phyloP scores from a whole-genome alignment of 495 filamentous ascomycete genomes.

The Hypoxylon crocopeplum region DNA sequence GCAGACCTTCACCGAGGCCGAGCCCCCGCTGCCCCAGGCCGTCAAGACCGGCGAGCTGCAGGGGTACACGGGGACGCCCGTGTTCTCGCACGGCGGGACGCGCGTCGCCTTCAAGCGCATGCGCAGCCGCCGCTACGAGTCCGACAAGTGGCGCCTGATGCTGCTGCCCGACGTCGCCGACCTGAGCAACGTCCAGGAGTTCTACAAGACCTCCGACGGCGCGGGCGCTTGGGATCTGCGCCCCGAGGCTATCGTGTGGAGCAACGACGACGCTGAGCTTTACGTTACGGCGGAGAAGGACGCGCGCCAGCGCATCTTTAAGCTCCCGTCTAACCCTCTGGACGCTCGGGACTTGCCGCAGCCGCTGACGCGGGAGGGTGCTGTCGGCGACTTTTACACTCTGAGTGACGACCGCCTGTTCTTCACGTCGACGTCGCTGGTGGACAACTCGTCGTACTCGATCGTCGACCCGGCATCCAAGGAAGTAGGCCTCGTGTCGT shows the following conservation, averaged over 20 bases:
- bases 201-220: constrained; percentile 67
- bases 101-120: constrained; percentile 82
- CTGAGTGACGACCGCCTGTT: constrained; percentile 64
- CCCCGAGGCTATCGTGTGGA: constrained; percentile 70
- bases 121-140: constrained; percentile 84
- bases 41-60: constrained; percentile 59
- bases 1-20: constrained; percentile 59
- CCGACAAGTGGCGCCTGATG: constrained; percentile 82
- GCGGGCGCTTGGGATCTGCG: constrained; percentile 71
- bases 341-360: constrained; percentile 61
- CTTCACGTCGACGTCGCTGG: constrained; percentile 67
- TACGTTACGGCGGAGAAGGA: constrained; percentile 72
- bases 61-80: constrained; percentile 78
- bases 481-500: constrained; percentile 61
- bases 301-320: constrained; percentile 69
- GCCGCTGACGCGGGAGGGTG: constrained; percentile 65
- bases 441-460: constrained; percentile 73
- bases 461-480: constrained; percentile 61
- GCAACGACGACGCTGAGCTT: constrained; percentile 67
- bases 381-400: constrained; percentile 63
- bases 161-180: constrained; percentile 66
- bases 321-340: constrained; percentile 61
- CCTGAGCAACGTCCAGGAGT: constrained; percentile 66
- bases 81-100: constrained; percentile 76
- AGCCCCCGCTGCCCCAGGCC: constrained; percentile 51